These are phyloP conservation scores for Aspergillus pseudoterreus DNA, from an alignment of 2,329 filamentous ascomycete genomes.

Conservation along the genomic window DNA sequence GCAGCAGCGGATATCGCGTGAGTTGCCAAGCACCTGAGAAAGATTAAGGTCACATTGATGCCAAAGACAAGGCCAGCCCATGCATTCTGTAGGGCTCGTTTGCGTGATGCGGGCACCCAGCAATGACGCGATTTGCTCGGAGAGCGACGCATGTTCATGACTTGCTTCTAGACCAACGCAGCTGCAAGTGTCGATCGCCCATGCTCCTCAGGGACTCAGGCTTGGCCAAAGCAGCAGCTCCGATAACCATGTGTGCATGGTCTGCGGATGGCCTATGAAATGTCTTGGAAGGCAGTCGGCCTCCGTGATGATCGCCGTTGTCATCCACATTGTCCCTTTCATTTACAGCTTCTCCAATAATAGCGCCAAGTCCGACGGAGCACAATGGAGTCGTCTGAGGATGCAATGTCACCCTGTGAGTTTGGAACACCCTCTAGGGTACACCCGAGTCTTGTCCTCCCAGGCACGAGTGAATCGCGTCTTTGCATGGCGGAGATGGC, in stretches of 20 bases:
- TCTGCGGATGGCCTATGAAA: slow-evolving; percentile 1
- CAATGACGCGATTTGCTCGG: neutral
- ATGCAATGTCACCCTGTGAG: slow-evolving; percentile 23
- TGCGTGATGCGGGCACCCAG: neutral
- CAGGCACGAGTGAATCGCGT: slow-evolving; percentile 2
- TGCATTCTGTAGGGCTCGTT: neutral
- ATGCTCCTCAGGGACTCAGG: neutral
- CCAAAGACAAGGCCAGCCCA: neutral
- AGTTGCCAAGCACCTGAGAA: slow-evolving; percentile 11
- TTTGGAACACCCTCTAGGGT: slow-evolving; percentile 10
- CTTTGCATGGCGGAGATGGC: neutral
- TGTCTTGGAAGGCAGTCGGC: slow-evolving; percentile 1
- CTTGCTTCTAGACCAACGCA: too few species aligned
- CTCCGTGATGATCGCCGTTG: slow-evolving; percentile 3
- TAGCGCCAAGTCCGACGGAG: slow-evolving; percentile 14
- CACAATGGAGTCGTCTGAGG: slow-evolving; percentile 15
- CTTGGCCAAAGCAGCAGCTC: neutral
- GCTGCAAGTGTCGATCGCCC: neutral
- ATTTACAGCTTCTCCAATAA: slow-evolving; percentile 7
- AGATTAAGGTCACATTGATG: slow-evolving; percentile 10
- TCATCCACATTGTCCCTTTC: slow-evolving; percentile 5
- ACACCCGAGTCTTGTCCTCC: slow-evolving; percentile 9
- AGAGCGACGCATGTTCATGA: too few species aligned
- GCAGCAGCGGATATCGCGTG: slow-evolving; percentile 11
- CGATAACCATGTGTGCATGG: neutral